Percentiles rank a stretch among this genome's conserved stretches.
Evolutionary conservation across 257 asterid genomes (phyloP).

Genomic region (Solanum paucissectum): DNA sequence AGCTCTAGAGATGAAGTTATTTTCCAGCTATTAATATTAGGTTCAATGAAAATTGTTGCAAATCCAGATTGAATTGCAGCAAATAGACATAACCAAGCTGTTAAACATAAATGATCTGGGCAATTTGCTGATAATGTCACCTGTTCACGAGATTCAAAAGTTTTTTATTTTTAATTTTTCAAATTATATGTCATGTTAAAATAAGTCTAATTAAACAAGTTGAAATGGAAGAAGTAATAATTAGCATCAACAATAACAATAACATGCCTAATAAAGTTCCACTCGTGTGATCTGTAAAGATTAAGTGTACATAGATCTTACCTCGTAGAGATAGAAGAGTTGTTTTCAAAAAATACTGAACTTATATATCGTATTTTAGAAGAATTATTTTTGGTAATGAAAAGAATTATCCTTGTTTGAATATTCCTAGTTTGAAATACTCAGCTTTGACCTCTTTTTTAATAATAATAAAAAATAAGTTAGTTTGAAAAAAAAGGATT

Average conservation of each 20-base stretch:
- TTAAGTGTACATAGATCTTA: background rate
- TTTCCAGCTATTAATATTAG: constrained; percentile 21
- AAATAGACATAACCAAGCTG: constrained; percentile 31
- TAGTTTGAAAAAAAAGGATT: background rate
- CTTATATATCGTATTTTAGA: background rate
- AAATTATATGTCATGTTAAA: background rate
- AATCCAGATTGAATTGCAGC: constrained; percentile 19
- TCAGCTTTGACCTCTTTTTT: background rate
- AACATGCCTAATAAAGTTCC: background rate
- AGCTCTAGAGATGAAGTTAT: constrained; percentile 12
- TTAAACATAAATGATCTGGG: constrained; percentile 28
- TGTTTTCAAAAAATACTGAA: background rate
- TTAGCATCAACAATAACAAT: background rate
- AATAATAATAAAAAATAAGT: background rate
- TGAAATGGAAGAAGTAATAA: background rate
- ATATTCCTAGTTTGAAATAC: background rate
- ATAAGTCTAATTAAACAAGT: background rate
- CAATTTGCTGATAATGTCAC: constrained; percentile 14
- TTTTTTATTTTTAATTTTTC: background rate
- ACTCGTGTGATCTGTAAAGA: background rate
- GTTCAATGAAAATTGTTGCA: constrained; percentile 13
- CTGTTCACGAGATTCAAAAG: constrained; percentile 1
- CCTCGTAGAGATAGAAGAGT: background rate
- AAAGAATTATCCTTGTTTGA: background rate
- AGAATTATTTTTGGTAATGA: background rate